Base-by-base conservation (phyloP, 2,329 filamentous ascomycete genomes). In the Akanthomyces dipterigenus region DNA sequence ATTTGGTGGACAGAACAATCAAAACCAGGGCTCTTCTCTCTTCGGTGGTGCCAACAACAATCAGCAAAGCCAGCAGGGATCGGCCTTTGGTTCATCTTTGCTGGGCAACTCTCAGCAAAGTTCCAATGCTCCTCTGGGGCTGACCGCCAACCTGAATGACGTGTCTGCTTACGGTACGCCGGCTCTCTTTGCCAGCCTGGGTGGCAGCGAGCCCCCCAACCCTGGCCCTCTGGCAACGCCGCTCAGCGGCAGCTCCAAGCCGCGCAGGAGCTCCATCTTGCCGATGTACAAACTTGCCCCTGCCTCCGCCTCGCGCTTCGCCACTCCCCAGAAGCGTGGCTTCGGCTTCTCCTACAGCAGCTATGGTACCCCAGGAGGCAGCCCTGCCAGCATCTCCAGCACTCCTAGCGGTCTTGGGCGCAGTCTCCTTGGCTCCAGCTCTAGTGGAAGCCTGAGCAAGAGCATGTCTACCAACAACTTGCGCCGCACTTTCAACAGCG, bases 281-380 rank as follows among this genome's bases (percentile, higher is more conserved):
- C 92, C 92, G 3, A 87, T 95, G 71, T 92, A 93, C 78, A 95
- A 93, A 76, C 82, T 96, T 66, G 93, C 91, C 51, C 91, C 92
- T 0, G 85, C 86, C 51, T 90, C 90, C 38, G 87, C 90, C 9
- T 88, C 89, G 24, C 88, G 92, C 53, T 87, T 93, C 61, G 83
- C 87, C 34, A 96, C 92, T 0, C 92, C 93, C 0, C 90, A 92
- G 67, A 93, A 91, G 76, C 85, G 89, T 61, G 91, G 91, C 5
- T 97, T 91, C 70, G 93, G 93, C 3, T 96, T 97, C 72, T 92
- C 89, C 2, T 97, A 97, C 75, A 96, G 92, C 65, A 92, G 88
- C 2, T 96, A 96, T 68, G 91, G 91, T 49, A 93, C 89, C 1
- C 92, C 93, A 6, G 86, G 80, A 42, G 87, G 80, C 62, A 90